Evolutionary conservation across 2,329 filamentous ascomycete species (phyloP).

Genomic region (Achaetomium macrosporum): DNA sequence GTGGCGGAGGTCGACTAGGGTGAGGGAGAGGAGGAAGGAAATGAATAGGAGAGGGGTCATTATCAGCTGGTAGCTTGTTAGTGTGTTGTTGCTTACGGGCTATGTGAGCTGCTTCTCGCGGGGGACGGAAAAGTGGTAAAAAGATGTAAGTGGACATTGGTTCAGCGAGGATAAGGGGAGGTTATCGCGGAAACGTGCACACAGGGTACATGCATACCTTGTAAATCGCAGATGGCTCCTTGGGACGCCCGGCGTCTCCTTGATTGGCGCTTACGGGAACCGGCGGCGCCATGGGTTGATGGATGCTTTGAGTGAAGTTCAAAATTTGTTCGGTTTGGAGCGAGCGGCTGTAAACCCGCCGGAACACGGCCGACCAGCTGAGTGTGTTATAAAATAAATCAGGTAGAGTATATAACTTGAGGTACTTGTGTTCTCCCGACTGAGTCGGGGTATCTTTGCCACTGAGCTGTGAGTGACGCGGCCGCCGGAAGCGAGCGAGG

Average conservation of each 20-base stretch:
- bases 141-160: neutral
- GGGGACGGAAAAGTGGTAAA: neutral
- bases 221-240: constrained; percentile 17
- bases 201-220: constrained; percentile 11
- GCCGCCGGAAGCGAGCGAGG: neutral
- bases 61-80: constrained; percentile 35
- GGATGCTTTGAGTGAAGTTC: neutral
- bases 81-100: neutral
- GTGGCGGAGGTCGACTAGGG: constrained; percentile 55
- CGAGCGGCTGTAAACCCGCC: no score
- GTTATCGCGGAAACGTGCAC: no score
- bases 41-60: constrained; percentile 59
- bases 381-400: no score
- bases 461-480: constrained; percentile 5
- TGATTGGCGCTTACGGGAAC: constrained; percentile 19
- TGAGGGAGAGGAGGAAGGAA: constrained; percentile 60
- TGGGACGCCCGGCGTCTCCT: constrained; percentile 13
- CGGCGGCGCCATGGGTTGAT: constrained; percentile 18
- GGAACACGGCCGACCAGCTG: no score
- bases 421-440: no score
- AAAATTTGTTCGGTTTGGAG: no score
- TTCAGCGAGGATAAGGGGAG: no score
- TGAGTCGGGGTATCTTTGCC: neutral
- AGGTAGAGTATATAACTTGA: no score
- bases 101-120: neutral